Evolutionary conservation across 129 eudicot genomes (phyloP).

Genomic region (Helianthus tuberosus): DNA sequence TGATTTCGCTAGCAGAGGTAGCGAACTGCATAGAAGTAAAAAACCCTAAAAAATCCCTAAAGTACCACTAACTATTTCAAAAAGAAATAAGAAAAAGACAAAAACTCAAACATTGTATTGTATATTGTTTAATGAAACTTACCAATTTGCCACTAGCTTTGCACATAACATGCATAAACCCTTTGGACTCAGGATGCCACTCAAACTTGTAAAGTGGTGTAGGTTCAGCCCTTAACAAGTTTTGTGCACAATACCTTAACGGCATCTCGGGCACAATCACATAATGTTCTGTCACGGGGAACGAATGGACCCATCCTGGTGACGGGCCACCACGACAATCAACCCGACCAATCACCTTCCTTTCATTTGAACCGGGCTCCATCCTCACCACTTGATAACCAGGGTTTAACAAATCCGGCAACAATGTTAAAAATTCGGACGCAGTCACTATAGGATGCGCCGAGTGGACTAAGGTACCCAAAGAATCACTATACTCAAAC

Average conservation of each 20-base stretch:
- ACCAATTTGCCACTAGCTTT: conserved; percentile 91
- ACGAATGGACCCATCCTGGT: conserved; percentile 98
- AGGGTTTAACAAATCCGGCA: conserved; percentile 84
- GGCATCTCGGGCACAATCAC: conserved; percentile 97
- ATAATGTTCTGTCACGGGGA: conserved; percentile 91
- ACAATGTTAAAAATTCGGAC: conserved; percentile 63
- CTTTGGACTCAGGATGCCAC: conserved; percentile 97
- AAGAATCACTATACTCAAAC: conserved; percentile 72
- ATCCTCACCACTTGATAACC: conserved; percentile 88
- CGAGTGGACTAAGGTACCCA: conserved; percentile 84
- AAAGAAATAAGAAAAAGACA: too few species aligned
- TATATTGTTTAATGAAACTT: conserved; percentile 21
- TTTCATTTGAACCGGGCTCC: conserved; percentile 76
- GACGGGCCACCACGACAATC: conserved; percentile 86
- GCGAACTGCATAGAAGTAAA: too few species aligned
- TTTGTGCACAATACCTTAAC: conserved; percentile 87
- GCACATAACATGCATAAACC: conserved; percentile 91
- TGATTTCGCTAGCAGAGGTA: too few species aligned
- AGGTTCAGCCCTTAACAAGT: conserved; percentile 84
- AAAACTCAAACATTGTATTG: too few species aligned
- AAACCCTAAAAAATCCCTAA: too few species aligned
- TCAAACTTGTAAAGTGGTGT: conserved; percentile 91
- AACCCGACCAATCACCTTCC: conserved; percentile 86
- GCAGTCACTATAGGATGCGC: conserved; percentile 96
- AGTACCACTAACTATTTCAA: too few species aligned